Percentiles rank a stretch among this genome's conserved stretches.
phyloP scores from a whole-genome alignment of 257 asterid genomes.

The Gentiana macrophylla region DNA sequence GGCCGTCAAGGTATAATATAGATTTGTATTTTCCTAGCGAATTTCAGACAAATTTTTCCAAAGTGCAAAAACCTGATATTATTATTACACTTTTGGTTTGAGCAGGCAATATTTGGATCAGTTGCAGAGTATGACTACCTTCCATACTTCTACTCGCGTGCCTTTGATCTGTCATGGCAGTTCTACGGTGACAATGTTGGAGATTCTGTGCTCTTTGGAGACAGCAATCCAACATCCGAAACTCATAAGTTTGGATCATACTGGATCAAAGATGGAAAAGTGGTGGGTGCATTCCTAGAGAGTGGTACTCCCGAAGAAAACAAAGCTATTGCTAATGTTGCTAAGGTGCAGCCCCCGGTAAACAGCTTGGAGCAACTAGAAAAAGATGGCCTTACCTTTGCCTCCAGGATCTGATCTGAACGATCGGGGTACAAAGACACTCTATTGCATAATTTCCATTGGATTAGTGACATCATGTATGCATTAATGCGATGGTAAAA shows the following conservation, averaged over 20 bases:
- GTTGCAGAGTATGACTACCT: slow-evolving; percentile 79
- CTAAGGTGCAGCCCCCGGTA: slow-evolving; percentile 60
- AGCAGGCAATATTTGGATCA: slow-evolving; percentile 74
- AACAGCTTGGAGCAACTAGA: slow-evolving; percentile 51
- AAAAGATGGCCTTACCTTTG: slow-evolving; percentile 61
- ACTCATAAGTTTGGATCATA: slow-evolving; percentile 82
- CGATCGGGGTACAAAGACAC: too few relatives aligned
- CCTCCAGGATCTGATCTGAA: slow-evolving; percentile 41
- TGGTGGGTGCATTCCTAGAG: slow-evolving; percentile 75
- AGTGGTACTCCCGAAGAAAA: slow-evolving; percentile 84
- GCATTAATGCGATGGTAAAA: too few relatives aligned
- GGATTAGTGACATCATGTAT: too few relatives aligned
- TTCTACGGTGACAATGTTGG: slow-evolving; percentile 91
- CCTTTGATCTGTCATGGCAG: slow-evolving; percentile 86
- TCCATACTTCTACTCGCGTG: slow-evolving; percentile 82
- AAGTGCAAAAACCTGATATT: background rate
- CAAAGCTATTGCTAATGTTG: slow-evolving; percentile 75
- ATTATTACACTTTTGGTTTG: background rate
- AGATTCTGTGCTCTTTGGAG: slow-evolving; percentile 73
- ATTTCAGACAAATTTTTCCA: background rate
- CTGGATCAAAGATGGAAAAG: slow-evolving; percentile 85
- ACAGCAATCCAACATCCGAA: slow-evolving; percentile 47
- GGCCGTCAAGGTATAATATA: slow-evolving; percentile 64
- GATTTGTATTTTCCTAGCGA: background rate
- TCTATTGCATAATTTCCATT: too few relatives aligned